phyloP scores from a whole-genome alignment of 164 flowering plant species.

The Umbellularia californica region DNA sequence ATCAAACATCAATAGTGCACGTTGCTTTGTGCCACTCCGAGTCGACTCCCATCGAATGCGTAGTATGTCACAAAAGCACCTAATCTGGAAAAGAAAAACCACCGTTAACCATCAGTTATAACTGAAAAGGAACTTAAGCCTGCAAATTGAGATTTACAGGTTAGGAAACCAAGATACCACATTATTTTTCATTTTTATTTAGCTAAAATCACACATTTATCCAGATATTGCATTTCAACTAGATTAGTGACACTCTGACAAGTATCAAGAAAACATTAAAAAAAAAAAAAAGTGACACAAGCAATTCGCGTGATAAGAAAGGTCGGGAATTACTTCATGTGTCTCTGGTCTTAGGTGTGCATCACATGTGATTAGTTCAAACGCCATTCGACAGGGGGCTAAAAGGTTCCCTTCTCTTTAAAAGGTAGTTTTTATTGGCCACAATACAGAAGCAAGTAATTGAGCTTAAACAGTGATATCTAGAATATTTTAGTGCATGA shows the following conservation, averaged over 20 bases:
- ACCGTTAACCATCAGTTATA: neutral
- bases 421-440: no score
- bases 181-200: no score
- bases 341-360: no score
- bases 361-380: no score
- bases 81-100: constrained; percentile 40
- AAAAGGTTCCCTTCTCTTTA: no score
- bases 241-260: neutral
- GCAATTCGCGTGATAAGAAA: no score
- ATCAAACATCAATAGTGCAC: constrained; percentile 86
- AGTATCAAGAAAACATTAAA: neutral
- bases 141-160: neutral
- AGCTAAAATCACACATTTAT: neutral
- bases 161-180: neutral
- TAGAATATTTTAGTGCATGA: no score
- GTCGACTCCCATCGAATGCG: constrained; percentile 90
- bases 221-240: neutral
- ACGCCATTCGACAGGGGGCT: no score
- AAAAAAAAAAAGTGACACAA: no score
- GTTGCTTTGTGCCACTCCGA: constrained; percentile 86
- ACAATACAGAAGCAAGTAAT: no score
- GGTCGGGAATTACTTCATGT: no score
- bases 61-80: constrained; percentile 54
- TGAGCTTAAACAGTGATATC: no score
- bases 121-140: constrained; percentile 2